phyloP scores from a whole-genome alignment of 768 basidiomycete genomes.

The Crepidotus variabilis region DNA sequence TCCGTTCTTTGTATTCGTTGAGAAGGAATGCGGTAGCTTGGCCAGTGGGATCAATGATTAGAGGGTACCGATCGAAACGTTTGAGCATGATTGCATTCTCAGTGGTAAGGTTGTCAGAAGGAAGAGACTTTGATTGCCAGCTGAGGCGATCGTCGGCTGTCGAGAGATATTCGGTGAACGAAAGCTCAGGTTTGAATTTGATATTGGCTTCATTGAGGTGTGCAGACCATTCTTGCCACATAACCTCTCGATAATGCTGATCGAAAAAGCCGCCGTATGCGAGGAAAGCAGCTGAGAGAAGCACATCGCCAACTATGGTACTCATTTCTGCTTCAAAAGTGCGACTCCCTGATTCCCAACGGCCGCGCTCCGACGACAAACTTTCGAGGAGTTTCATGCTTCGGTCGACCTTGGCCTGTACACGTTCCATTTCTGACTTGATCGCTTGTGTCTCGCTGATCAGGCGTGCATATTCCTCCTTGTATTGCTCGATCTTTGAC shows the following conservation, averaged over 20 bases:
- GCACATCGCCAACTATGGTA: constrained; percentile 95
- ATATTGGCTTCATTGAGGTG: constrained; percentile 88
- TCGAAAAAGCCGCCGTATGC: constrained; percentile 99
- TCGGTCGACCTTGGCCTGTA: constrained; percentile 94
- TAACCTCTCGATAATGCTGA: constrained; percentile 93
- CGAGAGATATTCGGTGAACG: constrained; percentile 92
- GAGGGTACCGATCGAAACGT: constrained; percentile 94
- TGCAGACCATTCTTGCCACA: constrained; percentile 94
- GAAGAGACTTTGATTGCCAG: constrained; percentile 96
- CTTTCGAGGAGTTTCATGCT: constrained; percentile 94
- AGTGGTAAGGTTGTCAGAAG: constrained; percentile 91
- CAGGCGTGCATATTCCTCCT: constrained; percentile 94
- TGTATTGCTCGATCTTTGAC: constrained; percentile 88
- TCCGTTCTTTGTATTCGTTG: constrained; percentile 93
- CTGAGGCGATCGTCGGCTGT: constrained; percentile 93
- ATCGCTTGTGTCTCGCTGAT: constrained; percentile 97
- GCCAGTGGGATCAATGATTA: constrained; percentile 97
- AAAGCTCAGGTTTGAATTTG: constrained; percentile 89
- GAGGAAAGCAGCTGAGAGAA: constrained; percentile 93
- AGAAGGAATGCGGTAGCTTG: constrained; percentile 94
- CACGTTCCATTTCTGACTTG: constrained; percentile 96
- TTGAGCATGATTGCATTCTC: constrained; percentile 99
- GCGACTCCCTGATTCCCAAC: constrained; percentile 93
- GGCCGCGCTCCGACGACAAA: constrained; percentile 87
- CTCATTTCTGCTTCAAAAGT: constrained; percentile 98